Percentiles rank a stretch among this genome's conserved stretches.
Evolutionary conservation across 169 alveolate genomes (phyloP).

Genomic region (Babesia bigemina): DNA sequence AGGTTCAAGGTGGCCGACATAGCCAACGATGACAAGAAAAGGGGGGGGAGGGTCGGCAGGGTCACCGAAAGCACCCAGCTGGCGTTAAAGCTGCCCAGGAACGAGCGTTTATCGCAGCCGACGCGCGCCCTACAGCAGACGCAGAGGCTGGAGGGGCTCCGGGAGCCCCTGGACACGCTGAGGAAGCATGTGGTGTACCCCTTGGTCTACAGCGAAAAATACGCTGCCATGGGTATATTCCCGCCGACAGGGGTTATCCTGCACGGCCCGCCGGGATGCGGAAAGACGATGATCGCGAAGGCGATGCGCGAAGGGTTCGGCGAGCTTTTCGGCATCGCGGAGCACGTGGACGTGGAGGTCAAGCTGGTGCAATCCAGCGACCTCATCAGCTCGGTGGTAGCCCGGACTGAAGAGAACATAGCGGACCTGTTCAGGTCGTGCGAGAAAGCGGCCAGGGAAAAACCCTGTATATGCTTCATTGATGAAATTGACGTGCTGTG

Average conservation of each 20-base stretch:
- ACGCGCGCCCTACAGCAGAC: background rate
- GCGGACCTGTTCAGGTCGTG: constrained; percentile 34
- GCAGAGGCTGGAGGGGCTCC: constrained; percentile 37
- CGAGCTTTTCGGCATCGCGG: constrained; percentile 23
- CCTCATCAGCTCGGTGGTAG: constrained; percentile 32
- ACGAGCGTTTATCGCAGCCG: background rate
- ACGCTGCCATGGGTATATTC: constrained; percentile 79
- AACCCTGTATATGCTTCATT: constrained; percentile 68
- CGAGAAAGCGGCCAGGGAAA: constrained; percentile 12
- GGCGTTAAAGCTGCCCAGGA: background rate
- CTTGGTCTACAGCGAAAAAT: constrained; percentile 27
- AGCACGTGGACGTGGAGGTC: background rate
- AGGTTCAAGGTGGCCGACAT: constrained; percentile 24
- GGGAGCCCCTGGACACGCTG: constrained; percentile 23
- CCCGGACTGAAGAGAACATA: constrained; percentile 52
- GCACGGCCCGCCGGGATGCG: constrained; percentile 98
- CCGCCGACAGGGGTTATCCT: constrained; percentile 96
- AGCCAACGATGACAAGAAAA: background rate
- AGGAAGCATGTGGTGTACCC: constrained; percentile 53
- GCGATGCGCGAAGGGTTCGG: constrained; percentile 22
- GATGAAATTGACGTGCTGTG: constrained; percentile 79
- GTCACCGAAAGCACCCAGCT: constrained; percentile 1
- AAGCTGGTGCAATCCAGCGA: constrained; percentile 59
- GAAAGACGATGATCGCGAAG: constrained; percentile 62
- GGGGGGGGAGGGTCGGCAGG: background rate